Evolutionary conservation across 768 basidiomycete genomes (phyloP), one percentile per base, ranked within the genome.

Genomic region (Sarcodon aspratus): DNA sequence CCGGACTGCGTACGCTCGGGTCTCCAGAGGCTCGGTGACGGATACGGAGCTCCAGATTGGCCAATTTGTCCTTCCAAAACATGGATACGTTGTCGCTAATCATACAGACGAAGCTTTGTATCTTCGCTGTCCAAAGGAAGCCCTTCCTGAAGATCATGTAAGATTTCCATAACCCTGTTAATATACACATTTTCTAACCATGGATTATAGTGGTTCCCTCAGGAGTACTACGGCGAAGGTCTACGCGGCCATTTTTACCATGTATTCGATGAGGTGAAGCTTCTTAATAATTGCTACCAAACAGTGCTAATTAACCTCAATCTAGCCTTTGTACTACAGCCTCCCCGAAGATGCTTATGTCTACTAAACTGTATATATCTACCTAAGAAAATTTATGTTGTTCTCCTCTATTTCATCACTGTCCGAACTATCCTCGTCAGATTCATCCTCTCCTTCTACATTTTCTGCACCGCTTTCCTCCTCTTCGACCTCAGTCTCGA

Each of bases 1-100:
- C 59, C 73, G 85, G 13, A 87, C 85, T 3, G 69, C 81, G n/a
- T 94, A 89, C 59, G 90, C 84, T 0, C 76, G 91, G 13, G 63
- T 95, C 13, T 87, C 89, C 9, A 76, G 88, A 15, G 81, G 87
- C 18, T 80, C 79, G 33, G 84, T 95, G 53, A 92, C 88, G 21
- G 92, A 95, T 58, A 94, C 92, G 1, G 90, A 94, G 58, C 72
- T 92, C 46, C 92, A 92, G 64, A 78, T 94, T 35, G 90, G 81
- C 9, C 88, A 87, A 62, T 94, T 92, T 59, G 73, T 85, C 45
- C 60, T 93, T 3, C 88, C 89, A 0, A 71, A 67, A 43, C 71
- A 79, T 48, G 81, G 77, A 0, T 57, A 62, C 51, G 60, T 61
- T 13, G 73, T 80, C 3, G 67, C 68, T 18, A 77, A 89, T 55